Conservation (phyloP, 108 stramenopile genomes). For the Nitzschia sp. region DNA sequence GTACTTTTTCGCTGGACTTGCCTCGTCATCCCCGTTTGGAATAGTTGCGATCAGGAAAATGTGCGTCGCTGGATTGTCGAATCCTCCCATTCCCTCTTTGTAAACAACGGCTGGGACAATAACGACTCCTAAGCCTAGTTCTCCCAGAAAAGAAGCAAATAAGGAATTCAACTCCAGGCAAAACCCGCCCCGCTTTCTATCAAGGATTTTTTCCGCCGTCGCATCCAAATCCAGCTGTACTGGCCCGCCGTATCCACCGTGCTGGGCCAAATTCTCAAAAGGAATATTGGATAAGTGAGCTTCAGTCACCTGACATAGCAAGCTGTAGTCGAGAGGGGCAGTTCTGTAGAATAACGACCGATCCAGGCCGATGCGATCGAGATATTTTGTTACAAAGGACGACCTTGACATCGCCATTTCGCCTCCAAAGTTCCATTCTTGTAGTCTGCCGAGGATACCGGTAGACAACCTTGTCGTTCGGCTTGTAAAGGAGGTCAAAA, state of each 20-base stretch:
- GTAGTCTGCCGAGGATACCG: no score
- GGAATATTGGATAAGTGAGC: slow-evolving; percentile 34
- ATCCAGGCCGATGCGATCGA: neutral
- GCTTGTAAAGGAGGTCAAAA: neutral
- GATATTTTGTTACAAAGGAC: neutral
- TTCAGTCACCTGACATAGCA: slow-evolving; percentile 26
- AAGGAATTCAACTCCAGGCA: slow-evolving; percentile 47
- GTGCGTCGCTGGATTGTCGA: slow-evolving; percentile 17
- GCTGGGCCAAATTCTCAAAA: slow-evolving; percentile 43
- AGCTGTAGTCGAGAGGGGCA: neutral
- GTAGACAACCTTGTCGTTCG: neutral
- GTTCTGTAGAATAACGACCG: neutral
- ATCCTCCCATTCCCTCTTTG: slow-evolving; percentile 3
- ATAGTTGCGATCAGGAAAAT: slow-evolving; percentile 1
- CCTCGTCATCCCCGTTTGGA: neutral
- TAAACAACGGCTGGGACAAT: slow-evolving; percentile 29
- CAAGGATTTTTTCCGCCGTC: slow-evolving; percentile 30
- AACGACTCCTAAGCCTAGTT: slow-evolving; percentile 21
- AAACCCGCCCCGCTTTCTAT: slow-evolving; percentile 33
- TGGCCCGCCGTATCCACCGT: slow-evolving; percentile 24
- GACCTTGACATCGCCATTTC: neutral
- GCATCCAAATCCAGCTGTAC: slow-evolving; percentile 10
- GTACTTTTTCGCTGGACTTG: neutral
- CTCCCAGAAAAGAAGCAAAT: slow-evolving; percentile 10
- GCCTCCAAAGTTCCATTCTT: no score